Base-by-base conservation (phyloP, 371 early-diverging fungal species). In the Batkoa obscura region DNA sequence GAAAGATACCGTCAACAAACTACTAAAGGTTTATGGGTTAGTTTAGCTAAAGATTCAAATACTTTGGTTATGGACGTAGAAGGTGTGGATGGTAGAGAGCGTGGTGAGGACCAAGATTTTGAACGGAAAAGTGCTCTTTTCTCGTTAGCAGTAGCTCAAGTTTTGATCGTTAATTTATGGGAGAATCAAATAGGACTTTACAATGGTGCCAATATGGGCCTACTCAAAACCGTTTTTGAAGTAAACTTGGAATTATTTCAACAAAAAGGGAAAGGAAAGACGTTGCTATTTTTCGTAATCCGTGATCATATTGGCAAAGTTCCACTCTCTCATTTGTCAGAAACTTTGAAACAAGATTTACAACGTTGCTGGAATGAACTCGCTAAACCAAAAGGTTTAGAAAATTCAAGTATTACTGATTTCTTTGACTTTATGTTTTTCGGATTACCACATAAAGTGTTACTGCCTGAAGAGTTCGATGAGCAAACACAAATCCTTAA, bases 141-240 rank as follows among this genome's bases (percentile, higher is more conserved):
- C 65, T 90, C 96, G 17, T 74, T 98, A 63, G 94, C 98, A 1
- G 87, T 90, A 8, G 74, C 90, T 46, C 91, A 96, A 68, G 95
- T 95, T 34, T 78, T 98, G 47, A 83, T 98, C 58, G 75, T 98
- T 56, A 98, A 98, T 69, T 72, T 96, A 70, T 98, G 95, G 93
- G 98, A 98, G 62, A 81, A 92, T 64, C 85, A 84, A 71, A 94
- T 98, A 13, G 98, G 97, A 41, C 75, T 98, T 38, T 98, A 96
- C 74, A 88, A 95, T 65, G 96, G 96, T 39, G 98, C 98, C 33
- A 98, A 96, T 66, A 90, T 98, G 92, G 94, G 94, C n/a, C 71
- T 98, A 50, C 73, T 98, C 42, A 94, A 91, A 68, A 96, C 95
- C 5, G 98, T 98, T 1, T 82, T 98, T 66, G 98, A 98, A 61